Conservation (phyloP, 1,139 yeast species). For the Nakaseomyces nivariensis region DNA sequence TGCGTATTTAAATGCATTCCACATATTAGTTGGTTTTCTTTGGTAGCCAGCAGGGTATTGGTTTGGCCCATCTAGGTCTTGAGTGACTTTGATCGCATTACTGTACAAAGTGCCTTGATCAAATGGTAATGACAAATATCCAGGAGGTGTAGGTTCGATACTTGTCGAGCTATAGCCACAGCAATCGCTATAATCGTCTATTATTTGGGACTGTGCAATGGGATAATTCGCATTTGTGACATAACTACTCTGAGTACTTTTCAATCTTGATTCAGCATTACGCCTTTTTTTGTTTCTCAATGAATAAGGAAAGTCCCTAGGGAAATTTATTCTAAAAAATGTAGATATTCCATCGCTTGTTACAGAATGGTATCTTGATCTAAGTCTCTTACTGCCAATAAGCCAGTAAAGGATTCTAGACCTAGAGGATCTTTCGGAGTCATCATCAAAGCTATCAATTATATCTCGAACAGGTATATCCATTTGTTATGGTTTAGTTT, state of each 20-base stretch:
- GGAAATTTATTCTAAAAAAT: background rate
- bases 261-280: background rate
- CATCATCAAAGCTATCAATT: too few species aligned
- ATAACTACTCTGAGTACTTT: too few species aligned
- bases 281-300: background rate
- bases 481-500: too few species aligned
- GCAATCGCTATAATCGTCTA: background rate
- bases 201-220: background rate
- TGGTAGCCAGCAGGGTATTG: too few species aligned
- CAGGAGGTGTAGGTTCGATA: background rate
- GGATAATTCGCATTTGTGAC: background rate
- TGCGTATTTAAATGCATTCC: slow-evolving; percentile 15
- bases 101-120: background rate
- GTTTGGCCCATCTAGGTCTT: background rate
- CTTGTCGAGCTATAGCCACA: background rate
- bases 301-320: background rate
- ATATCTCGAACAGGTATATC: too few species aligned
- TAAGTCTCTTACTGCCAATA: background rate
- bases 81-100: background rate
- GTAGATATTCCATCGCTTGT: background rate
- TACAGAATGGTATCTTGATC: background rate
- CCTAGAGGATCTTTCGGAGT: background rate
- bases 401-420: background rate
- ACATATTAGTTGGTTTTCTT: background rate
- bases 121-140: background rate